phyloP scores from a whole-genome alignment of 495 filamentous ascomycete species.

The Daldinia bambusicola region DNA sequence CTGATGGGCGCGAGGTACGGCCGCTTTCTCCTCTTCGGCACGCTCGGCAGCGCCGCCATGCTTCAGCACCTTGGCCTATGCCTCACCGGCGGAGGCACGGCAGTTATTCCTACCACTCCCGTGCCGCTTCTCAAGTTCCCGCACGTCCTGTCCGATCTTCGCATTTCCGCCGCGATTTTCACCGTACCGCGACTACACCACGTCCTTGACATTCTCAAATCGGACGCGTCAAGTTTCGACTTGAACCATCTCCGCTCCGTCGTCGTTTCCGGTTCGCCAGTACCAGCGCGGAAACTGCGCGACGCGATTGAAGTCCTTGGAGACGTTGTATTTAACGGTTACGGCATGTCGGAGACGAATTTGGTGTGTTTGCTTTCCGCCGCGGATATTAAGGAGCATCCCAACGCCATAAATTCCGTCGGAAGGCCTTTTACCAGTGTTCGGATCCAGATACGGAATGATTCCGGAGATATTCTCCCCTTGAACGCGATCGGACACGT shows the following conservation, averaged over 20 bases:
- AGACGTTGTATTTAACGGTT: constrained; percentile 7
- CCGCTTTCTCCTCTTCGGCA: constrained; percentile 23
- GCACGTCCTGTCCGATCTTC: constrained; percentile 10
- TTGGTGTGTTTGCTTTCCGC: constrained; percentile 11
- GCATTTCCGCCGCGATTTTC: constrained; percentile 19
- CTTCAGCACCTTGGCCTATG: constrained; percentile 18
- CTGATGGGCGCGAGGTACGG: constrained; percentile 4
- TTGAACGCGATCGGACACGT: constrained; percentile 11
- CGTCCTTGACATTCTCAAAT: constrained; percentile 9
- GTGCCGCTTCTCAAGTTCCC: constrained; percentile 15
- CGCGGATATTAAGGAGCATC: background rate
- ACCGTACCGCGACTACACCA: constrained; percentile 18
- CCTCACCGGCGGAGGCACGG: constrained; percentile 18
- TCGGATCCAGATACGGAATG: constrained; percentile 6
- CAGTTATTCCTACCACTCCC: constrained; percentile 15
- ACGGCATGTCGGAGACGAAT: constrained; percentile 16
- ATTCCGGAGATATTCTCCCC: background rate
- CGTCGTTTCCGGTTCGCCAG: constrained; percentile 13
- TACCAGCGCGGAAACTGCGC: constrained; percentile 14
- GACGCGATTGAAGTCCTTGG: constrained; percentile 10
- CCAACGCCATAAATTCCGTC: constrained; percentile 4
- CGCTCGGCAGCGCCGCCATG: constrained; percentile 16
- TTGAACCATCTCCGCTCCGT: constrained; percentile 18
- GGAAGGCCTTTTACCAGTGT: constrained; percentile 13
- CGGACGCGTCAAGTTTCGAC: constrained; percentile 11